Evolutionary conservation across 2,329 filamentous ascomycete species (phyloP), one percentile per base, ranked within the genome.

Genomic region (Penicillium expansum): DNA sequence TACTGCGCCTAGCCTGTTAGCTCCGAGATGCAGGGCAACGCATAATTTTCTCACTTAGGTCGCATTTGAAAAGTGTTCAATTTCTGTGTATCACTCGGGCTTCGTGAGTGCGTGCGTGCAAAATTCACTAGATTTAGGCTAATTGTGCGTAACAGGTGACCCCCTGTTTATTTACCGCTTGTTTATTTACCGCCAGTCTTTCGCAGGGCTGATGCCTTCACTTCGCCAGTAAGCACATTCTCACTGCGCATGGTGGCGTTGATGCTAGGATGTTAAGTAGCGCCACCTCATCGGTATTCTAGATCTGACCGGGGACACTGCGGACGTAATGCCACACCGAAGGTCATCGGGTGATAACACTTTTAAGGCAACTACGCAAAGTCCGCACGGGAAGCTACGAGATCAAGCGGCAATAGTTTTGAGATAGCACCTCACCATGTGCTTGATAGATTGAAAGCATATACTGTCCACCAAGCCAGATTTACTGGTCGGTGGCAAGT

Each of bases 261-360:
- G 29, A 37, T 16, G 16, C 37, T 7, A 20, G 30, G 7, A 20
- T n/a, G 3, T 10, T 43, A 20, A 48, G 48, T 18, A 33, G 3
- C 24, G 52, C 44, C n/a, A 14, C 9, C 5, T 13, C 11, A n/a
- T 52, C 56, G 8, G 45, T 32, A 24, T 39, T 56, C n/a, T 47
- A 18, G 29, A 66, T 30, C 22, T 57, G 48, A 33, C 54, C 57
- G 7, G 55, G 47, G 16, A 65, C 54, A 10, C 54, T 57, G 5
- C 58, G 56, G 22, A 62, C 50, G 22, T 64, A 62, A 50, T 67
- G 62, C 60, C 61, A 67, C 63, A 61, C 62, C 38, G 16, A 65
- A 48, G 3, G 42, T 32, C 11, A 65, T 38, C 18, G 43, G 20
- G 49, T 63, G 63, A 9, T 43, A 7, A 1, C 62, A 58, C 1